phyloP scores from a whole-genome alignment of 2,329 filamentous ascomycete species.

The Fusarium pininemorale region DNA sequence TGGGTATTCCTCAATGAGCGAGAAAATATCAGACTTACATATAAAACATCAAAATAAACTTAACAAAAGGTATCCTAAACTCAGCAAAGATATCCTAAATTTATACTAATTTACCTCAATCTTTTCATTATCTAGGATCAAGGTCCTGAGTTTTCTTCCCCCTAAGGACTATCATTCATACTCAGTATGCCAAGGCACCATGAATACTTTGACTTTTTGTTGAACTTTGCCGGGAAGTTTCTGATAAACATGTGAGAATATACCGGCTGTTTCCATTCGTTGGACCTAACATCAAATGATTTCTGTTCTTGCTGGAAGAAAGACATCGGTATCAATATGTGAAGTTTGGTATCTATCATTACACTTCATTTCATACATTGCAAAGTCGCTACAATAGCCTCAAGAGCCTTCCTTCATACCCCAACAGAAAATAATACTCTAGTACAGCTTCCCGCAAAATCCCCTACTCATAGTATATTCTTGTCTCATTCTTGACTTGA shows the following conservation, averaged over 20 bases:
- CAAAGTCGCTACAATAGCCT: too few species aligned
- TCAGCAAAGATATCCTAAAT: background rate
- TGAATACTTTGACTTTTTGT: background rate
- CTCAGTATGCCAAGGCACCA: background rate
- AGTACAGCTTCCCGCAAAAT: accelerated
- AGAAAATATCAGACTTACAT: background rate
- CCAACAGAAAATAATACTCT: too few species aligned
- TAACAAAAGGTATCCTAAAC: background rate
- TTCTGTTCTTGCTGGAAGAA: background rate
- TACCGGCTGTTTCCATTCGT: too few species aligned
- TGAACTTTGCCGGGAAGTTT: background rate
- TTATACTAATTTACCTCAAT: background rate
- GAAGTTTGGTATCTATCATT: background rate
- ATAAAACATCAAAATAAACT: background rate
- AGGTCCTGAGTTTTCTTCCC: background rate
- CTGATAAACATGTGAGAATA: too few species aligned
- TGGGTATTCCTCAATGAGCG: background rate
- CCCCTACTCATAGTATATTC: constrained; percentile 15
- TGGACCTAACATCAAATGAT: too few species aligned
- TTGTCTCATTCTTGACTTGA: constrained; percentile 30
- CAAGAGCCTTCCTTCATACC: background rate
- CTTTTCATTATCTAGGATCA: background rate
- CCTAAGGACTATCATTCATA: too few species aligned
- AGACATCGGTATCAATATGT: background rate
- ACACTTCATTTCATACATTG: background rate